phyloP scores from a whole-genome alignment of 2,329 filamentous ascomycete species.

The Berkeleyomyces basicola region DNA sequence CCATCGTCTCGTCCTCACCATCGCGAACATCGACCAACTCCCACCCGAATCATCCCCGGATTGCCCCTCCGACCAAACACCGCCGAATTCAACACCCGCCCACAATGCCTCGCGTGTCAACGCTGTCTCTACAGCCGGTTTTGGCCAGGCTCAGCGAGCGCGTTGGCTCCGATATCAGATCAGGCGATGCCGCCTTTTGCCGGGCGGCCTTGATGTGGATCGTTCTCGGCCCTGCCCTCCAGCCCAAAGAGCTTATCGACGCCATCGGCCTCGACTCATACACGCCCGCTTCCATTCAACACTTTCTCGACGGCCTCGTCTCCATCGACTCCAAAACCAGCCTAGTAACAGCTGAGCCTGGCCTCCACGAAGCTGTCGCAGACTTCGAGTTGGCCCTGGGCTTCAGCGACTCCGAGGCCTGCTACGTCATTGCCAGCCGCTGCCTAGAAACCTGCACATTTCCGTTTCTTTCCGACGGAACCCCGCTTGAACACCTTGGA shows the following conservation, averaged over 20 bases:
- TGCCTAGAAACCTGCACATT: slow-evolving; percentile 12
- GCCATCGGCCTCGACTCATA: slow-evolving; percentile 8
- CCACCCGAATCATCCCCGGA: background rate
- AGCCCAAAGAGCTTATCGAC: slow-evolving; percentile 6
- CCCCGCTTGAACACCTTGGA: slow-evolving; percentile 9
- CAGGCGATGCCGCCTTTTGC: slow-evolving; percentile 12
- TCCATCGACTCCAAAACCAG: background rate
- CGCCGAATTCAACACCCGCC: background rate
- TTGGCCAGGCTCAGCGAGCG: slow-evolving; percentile 1
- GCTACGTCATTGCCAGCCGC: slow-evolving; percentile 12
- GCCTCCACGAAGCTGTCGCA: slow-evolving; percentile 9
- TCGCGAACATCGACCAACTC: background rate
- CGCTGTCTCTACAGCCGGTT: background rate
- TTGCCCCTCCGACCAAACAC: background rate
- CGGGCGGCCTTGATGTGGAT: slow-evolving; percentile 12
- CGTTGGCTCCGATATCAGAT: slow-evolving; percentile 10
- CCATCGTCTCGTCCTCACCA: background rate
- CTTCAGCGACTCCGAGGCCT: slow-evolving; percentile 11
- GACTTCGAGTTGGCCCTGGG: slow-evolving; percentile 5
- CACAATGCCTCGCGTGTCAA: background rate
- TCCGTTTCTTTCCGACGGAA: slow-evolving; percentile 11
- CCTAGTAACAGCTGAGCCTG: slow-evolving; percentile 1
- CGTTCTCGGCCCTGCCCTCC: slow-evolving; percentile 6
- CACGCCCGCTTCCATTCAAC: background rate
- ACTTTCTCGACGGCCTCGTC: slow-evolving; percentile 7